phyloP scores from a whole-genome alignment of 164 flowering plant genomes.

The Stephania cephalantha region DNA sequence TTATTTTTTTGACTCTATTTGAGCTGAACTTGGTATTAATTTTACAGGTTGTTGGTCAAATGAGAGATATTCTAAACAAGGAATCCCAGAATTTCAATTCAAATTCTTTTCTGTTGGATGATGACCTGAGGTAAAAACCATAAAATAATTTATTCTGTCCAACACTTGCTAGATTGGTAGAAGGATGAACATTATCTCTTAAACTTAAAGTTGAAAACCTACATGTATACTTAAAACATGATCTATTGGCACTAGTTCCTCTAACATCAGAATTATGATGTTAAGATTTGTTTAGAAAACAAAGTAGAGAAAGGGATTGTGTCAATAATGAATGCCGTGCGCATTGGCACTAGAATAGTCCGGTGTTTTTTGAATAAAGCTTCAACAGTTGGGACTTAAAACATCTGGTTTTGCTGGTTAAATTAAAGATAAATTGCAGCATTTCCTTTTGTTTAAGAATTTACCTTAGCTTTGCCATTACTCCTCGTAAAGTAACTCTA shows the following conservation, averaged over 20 bases:
- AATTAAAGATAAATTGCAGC: background rate
- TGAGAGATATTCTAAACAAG: slow-evolving; percentile 78
- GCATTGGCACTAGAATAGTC: background rate
- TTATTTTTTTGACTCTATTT: background rate
- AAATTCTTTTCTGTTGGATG: slow-evolving; percentile 94
- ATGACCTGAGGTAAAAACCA: slow-evolving; percentile 71
- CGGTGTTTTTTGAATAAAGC: background rate
- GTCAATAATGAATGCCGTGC: background rate
- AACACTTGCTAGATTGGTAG: background rate
- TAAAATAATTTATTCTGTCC: background rate
- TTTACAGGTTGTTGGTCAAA: slow-evolving; percentile 78
- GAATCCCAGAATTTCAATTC: slow-evolving; percentile 75
- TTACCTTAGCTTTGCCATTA: background rate
- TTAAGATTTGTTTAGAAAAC: background rate
- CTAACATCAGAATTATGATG: too few relatives aligned
- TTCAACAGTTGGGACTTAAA: background rate
- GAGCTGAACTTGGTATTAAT: slow-evolving; percentile 10
- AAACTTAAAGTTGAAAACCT: background rate
- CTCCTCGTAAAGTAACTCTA: too few relatives aligned
- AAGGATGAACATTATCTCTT: background rate
- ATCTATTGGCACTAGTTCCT: too few relatives aligned
- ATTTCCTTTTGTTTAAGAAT: background rate
- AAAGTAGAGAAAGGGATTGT: background rate
- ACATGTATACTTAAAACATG: too few relatives aligned
- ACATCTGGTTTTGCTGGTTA: background rate